A percentile compares a stretch with the other conserved stretches of the same genome.
These are phyloP conservation scores for Nothomitra cinnamomea DNA, from an alignment of 2,329 filamentous ascomycete species.

Conservation along the genomic window DNA sequence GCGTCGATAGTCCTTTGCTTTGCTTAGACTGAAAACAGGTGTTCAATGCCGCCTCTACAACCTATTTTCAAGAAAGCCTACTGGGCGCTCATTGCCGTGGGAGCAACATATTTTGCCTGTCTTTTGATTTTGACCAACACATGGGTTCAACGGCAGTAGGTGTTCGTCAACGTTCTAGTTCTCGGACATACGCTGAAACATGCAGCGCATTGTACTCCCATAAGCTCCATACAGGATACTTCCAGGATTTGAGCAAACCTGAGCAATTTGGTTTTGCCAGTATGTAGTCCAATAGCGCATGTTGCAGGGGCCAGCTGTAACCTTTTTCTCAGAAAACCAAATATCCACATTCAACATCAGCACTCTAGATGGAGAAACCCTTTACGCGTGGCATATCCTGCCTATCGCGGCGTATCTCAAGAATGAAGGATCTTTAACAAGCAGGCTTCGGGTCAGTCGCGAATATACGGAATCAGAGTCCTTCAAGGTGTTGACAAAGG, in stretches of 20 bases:
- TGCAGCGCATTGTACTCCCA: constrained; percentile 68
- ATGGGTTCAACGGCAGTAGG: constrained; percentile 66
- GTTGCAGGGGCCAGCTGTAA: not conserved
- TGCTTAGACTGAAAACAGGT: not conserved
- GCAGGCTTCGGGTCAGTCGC: constrained; percentile 29
- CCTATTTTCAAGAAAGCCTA: constrained; percentile 3
- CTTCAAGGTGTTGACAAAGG: constrained; percentile 31
- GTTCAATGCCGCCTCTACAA: not conserved
- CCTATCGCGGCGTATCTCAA: constrained; percentile 60
- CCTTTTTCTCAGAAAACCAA: constrained; percentile 47
- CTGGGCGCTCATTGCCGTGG: constrained; percentile 23
- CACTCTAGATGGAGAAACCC: constrained; percentile 56
- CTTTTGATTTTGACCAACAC: constrained; percentile 50
- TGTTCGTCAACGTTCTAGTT: constrained; percentile 6
- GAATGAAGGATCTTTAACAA: constrained; percentile 46
- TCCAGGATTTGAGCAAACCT: constrained; percentile 56
- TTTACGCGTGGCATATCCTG: constrained; percentile 85
- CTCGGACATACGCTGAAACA: constrained; percentile 3
- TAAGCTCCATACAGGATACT: constrained; percentile 54
- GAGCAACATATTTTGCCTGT: constrained; percentile 49
- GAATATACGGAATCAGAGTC: constrained; percentile 31
- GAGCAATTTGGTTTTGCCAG: constrained; percentile 77
- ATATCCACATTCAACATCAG: constrained; percentile 68
- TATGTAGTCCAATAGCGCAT: constrained; percentile 24
- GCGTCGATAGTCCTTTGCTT: not conserved